Base-by-base conservation (phyloP, 441 rosid genomes). In the Lepidium campestre region DNA sequence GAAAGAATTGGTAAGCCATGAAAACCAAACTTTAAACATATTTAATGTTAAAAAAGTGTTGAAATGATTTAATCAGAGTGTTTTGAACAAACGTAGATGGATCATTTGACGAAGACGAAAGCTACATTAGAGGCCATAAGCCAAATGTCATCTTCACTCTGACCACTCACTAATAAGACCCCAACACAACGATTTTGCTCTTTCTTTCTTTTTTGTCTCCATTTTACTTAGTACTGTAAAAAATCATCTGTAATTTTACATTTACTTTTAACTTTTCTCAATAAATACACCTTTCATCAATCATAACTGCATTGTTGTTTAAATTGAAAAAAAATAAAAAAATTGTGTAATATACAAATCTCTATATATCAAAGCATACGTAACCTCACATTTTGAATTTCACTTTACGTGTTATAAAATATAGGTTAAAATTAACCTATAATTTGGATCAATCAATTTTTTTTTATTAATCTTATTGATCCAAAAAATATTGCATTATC, bases 81-180 rank as follows among this genome's bases (percentile, higher is more conserved):
- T 15, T 62, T 44, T 69, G 13, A 22, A 57, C 17, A 27, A 60
- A 54, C n/a, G 47, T 70, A 75, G 79, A 67, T 76, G 79, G 76
- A 71, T 72, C 70, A 76, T 41, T 61, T 76, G 25, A 71, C 65
- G 46, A 76, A 76, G 70, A 76, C 75, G 18, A 67, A 76, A 76
- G 73, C 75, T 14, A 72, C 79, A 25, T 36, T 76, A 57, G 70
- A 71, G 44, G 76, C 63, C 19, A 76, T 76, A 39, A 72, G 79
- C 57, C 68, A 76, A 56, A 71, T 76, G 76, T 75, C 78, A 57
- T 70, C 78, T 45, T 70, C 78, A 8, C 73, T 74, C 9, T 74
- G 66, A 74, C 31, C 48, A 12, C 5, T n/a, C n/a, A n/a, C n/a
- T n/a, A n/a, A n/a, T 52, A 3, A 59, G 36, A 73, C 8, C 10